Conservation (phyloP, 2,329 filamentous ascomycete species). For the Podosphaera xanthii region DNA sequence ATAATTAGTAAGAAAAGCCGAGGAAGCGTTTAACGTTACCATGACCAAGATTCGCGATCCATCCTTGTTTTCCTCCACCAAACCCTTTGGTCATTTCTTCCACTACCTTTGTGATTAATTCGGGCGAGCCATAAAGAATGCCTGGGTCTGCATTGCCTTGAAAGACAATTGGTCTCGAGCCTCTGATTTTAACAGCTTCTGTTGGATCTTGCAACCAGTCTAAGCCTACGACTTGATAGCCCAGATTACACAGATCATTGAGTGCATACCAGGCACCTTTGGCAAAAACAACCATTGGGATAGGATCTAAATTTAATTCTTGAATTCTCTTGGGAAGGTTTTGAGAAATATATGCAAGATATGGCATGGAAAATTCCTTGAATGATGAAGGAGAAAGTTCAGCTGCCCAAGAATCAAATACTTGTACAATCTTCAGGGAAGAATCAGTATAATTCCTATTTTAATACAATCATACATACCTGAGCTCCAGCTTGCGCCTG, state of each 20-base stretch:
- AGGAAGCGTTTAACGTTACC: slow-evolving; percentile 29
- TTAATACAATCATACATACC: slow-evolving; percentile 20
- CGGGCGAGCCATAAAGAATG: slow-evolving; percentile 64
- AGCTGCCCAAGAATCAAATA: slow-evolving; percentile 96
- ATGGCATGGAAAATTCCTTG: slow-evolving; percentile 66
- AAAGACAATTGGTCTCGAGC: slow-evolving; percentile 50
- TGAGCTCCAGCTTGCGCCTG: slow-evolving; percentile 89
- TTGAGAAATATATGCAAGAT: slow-evolving; percentile 61
- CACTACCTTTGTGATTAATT: slow-evolving; percentile 62
- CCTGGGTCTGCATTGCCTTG: slow-evolving; percentile 95
- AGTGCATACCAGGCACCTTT: slow-evolving; percentile 95
- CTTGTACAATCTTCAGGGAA: slow-evolving; percentile 49
- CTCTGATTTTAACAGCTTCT: slow-evolving; percentile 59
- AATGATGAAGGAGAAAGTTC: slow-evolving; percentile 74
- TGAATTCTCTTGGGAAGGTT: slow-evolving; percentile 53
- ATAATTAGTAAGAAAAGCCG: slow-evolving; percentile 7
- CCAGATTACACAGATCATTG: slow-evolving; percentile 64
- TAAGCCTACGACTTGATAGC: slow-evolving; percentile 81
- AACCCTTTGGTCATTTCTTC: slow-evolving; percentile 78
- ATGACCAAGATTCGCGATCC: slow-evolving; percentile 93
- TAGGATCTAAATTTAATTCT: slow-evolving; percentile 51
- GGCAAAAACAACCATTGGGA: slow-evolving; percentile 95
- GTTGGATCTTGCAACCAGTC: slow-evolving; percentile 88
- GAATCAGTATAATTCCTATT: slow-evolving; percentile 2
- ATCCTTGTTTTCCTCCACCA: slow-evolving; percentile 56